A percentile compares a stretch with the other conserved stretches of the same genome.
phyloP scores from a whole-genome alignment of 352 stramenopile genomes.

The Elongisporangium undulatum region DNA sequence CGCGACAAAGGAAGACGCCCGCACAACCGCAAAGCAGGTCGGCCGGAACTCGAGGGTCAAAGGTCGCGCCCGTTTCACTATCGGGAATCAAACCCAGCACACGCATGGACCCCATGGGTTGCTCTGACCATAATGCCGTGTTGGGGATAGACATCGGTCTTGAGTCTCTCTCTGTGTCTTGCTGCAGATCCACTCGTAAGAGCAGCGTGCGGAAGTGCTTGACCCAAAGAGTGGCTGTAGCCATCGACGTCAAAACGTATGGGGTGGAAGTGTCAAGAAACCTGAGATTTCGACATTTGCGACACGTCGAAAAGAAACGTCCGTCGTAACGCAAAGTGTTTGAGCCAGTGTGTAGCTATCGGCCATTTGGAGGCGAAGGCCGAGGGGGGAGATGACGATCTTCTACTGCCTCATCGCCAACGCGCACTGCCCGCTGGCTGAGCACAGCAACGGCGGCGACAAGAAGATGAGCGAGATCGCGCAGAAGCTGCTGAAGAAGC shows the following conservation, averaged over 20 bases:
- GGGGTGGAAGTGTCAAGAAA: background rate
- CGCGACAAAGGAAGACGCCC: background rate
- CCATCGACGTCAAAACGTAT: background rate
- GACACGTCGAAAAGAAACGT: background rate
- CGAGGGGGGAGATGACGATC: constrained; percentile 59
- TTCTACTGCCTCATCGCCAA: constrained; percentile 88
- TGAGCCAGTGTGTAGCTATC: background rate
- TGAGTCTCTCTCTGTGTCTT: no score
- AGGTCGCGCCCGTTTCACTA: constrained; percentile 23
- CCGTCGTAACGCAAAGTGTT: background rate
- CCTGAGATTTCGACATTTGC: background rate
- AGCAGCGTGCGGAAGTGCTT: no score
- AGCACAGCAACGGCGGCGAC: constrained; percentile 79
- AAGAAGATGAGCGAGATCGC: constrained; percentile 87
- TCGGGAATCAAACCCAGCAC: constrained; percentile 2
- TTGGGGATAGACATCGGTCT: background rate
- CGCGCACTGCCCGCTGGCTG: constrained; percentile 67
- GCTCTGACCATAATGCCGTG: background rate
- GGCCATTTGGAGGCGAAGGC: background rate
- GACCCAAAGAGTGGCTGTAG: background rate
- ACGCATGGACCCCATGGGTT: background rate
- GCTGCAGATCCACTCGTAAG: no score
- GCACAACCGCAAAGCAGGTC: no score
- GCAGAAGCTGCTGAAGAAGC: constrained; percentile 83
- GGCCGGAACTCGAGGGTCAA: constrained; percentile 5